A percentile compares a stretch with the other conserved stretches of the same genome.
These are phyloP conservation scores for Hanseniaspora mollemarum DNA, from an alignment of 805 yeast species.

Conservation along the genomic window DNA sequence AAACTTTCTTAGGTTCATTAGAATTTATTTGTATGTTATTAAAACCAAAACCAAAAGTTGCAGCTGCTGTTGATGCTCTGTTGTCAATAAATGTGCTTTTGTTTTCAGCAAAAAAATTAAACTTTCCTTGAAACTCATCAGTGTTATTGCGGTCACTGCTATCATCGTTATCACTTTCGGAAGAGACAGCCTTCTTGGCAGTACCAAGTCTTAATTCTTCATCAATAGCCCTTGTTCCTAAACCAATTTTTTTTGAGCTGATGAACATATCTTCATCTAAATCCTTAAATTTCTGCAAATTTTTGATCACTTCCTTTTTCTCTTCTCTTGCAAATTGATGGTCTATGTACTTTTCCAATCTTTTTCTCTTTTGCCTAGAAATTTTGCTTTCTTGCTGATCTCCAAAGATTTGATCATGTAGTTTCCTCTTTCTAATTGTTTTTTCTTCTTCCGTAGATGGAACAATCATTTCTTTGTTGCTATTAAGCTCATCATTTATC, in stretches of 20 bases:
- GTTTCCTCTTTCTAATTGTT: constrained; percentile 49
- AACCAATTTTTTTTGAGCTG: constrained; percentile 69
- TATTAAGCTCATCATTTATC: constrained; percentile 29
- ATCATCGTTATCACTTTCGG: constrained; percentile 41
- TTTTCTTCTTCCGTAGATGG: constrained; percentile 48
- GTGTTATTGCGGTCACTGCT: constrained; percentile 23
- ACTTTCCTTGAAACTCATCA: constrained; percentile 24
- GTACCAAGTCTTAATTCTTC: constrained; percentile 69
- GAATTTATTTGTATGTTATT: constrained; percentile 37
- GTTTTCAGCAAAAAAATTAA: constrained; percentile 20
- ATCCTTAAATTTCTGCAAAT: constrained; percentile 44
- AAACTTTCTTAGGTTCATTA: constrained; percentile 12
- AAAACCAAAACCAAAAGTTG: constrained; percentile 53
- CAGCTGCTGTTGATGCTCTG: constrained; percentile 49
- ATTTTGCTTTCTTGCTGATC: constrained; percentile 54
- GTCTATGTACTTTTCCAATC: constrained; percentile 78
- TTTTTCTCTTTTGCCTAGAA: constrained; percentile 58
- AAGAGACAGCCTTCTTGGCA: constrained; percentile 25
- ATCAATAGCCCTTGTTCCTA: constrained; percentile 53
- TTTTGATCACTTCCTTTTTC: constrained; percentile 61
- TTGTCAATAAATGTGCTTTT: constrained; percentile 46
- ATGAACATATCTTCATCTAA: constrained; percentile 61
- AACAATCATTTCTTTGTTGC: constrained; percentile 50
- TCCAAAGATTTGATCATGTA: constrained; percentile 43
- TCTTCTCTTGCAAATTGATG: constrained; percentile 85